A percentile compares a stretch with the other conserved stretches of the same genome.
Evolutionary conservation across 202 grass and related monocot genomes (phyloP).

Genomic region (Dendrocalamus latiflorus): DNA sequence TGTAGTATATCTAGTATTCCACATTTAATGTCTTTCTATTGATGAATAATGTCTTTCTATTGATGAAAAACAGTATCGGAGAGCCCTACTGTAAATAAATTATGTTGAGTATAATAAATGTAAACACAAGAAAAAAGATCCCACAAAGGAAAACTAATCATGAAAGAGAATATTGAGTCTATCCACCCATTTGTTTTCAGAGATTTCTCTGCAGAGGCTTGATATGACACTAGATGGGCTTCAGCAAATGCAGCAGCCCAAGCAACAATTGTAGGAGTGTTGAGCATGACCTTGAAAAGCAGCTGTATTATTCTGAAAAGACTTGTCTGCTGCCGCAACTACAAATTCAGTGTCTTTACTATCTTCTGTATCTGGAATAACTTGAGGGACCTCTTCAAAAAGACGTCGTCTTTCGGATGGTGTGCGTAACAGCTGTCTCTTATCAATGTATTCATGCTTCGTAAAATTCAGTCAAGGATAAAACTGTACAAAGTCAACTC

Average conservation of each 20-base stretch:
- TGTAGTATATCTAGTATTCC: background rate
- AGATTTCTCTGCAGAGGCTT: background rate
- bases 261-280: background rate
- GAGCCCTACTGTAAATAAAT: conserved; percentile 1
- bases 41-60: background rate
- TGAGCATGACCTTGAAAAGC: conserved; percentile 21
- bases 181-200: background rate
- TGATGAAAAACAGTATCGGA: background rate
- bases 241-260: background rate
- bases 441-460: conserved; percentile 47
- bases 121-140: background rate
- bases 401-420: conserved; percentile 63
- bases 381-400: conserved; percentile 67
- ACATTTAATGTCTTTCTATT: background rate
- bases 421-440: conserved; percentile 46
- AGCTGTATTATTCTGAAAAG: conserved; percentile 34
- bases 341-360: conserved; percentile 16
- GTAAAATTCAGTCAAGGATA: conserved; percentile 71
- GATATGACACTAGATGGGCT: background rate
- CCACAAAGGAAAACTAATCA: background rate
- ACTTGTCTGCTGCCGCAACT: conserved; percentile 20
- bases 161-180: background rate
- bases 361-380: conserved; percentile 65
- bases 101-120: background rate
- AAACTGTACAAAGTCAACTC: conserved; percentile 12